Base-by-base conservation (phyloP, 371 early-diverging fungal species). In the Mucor circinelloides region DNA sequence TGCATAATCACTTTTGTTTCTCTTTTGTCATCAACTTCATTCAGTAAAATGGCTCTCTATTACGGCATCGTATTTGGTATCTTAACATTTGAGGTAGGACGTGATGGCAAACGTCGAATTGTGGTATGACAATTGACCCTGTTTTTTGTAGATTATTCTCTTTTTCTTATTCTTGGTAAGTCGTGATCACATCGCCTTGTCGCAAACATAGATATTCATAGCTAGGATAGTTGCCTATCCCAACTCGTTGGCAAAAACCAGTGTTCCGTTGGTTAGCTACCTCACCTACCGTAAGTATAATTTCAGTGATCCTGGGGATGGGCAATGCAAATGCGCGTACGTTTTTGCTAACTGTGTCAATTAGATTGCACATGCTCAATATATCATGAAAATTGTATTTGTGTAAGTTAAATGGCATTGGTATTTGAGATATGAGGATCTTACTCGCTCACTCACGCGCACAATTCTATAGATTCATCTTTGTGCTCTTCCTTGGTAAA, bases 401-500 rank as follows among this genome's bases (percentile, higher is more conserved):
- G 76, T 77, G 85, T 86, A 82, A 81, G 84, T 69, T 8, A 17
- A 6, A 23, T 34, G 3, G 25, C 19, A 6, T 44, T n/a, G n/a
- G n/a, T n/a, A n/a, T n/a, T n/a, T n/a, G n/a, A n/a, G n/a, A n/a
- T n/a, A n/a, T n/a, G n/a, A n/a, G n/a, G n/a, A n/a, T n/a, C n/a
- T n/a, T n/a, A n/a, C n/a, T n/a, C n/a, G n/a, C n/a, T n/a, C n/a
- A n/a, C n/a, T n/a, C n/a, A n/a, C n/a, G n/a, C n/a, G n/a, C n/a
- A n/a, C n/a, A n/a, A n/a, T n/a, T 8, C n/a, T 30, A 34, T 63
- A 85, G 86, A 21, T 86, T 87, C 60, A 79, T 87, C 25, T 84
- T 85, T 56, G 77, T 87, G 32, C 78, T 88, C 12, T 87, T 88
- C 59, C n/a, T 84, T 62, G 89, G 89, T 87, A 80, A 77, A 60